phyloP scores from a whole-genome alignment of 352 stramenopile species.

The Phytophthora tentaculata region DNA sequence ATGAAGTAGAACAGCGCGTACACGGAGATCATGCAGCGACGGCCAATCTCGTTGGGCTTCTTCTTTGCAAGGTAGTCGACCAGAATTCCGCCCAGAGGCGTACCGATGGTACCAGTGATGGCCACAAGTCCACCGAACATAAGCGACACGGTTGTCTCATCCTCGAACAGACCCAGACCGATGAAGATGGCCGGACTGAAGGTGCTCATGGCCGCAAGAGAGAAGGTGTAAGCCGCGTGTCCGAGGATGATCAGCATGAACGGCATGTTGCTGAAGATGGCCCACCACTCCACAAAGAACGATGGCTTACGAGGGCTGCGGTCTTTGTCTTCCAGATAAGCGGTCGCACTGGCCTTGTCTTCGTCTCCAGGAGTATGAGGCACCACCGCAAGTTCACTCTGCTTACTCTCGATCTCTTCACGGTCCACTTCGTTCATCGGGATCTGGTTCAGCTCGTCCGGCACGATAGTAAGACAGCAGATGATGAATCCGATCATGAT shows the following conservation, averaged over 20 bases:
- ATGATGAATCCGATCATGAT: conserved; percentile 84
- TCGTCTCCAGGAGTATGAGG: conserved; percentile 27
- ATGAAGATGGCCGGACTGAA: conserved; percentile 92
- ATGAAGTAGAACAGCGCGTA: conserved; percentile 79
- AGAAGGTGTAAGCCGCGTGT: conserved; percentile 90
- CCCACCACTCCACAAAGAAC: conserved; percentile 67
- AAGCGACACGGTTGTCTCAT: conserved; percentile 82
- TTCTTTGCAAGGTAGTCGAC: conserved; percentile 60
- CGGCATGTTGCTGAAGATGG: conserved; percentile 67
- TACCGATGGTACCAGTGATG: conserved; percentile 88
- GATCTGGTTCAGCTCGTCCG: conserved; percentile 61
- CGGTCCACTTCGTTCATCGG: conserved; percentile 38
- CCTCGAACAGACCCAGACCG: conserved; percentile 87
- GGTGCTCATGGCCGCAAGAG: conserved; percentile 81
- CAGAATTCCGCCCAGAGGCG: conserved; percentile 85
- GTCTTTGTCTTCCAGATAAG: conserved; percentile 40
- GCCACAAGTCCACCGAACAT: conserved; percentile 89
- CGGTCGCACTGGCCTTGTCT: conserved; percentile 30
- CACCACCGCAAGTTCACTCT: conserved; percentile 22
- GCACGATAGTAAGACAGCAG: conserved; percentile 66
- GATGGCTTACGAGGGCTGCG: conserved; percentile 27
- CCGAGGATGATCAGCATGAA: conserved; percentile 87
- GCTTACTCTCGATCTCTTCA: conserved; percentile 32
- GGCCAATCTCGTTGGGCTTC: conserved; percentile 34
- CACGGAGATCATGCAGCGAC: conserved; percentile 62